phyloP scores from a whole-genome alignment of 176 grass and related monocot genomes.

The Hordeum vulgare region MorexV3_pseudomolecules_assembly NC_058518.1:495027973-495028472 shows the following conservation, averaged over 20 bases:
- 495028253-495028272: neutral
- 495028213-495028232: neutral
- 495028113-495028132: neutral
- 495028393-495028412: neutral
- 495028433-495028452: neutral
- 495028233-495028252: neutral
- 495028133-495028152: neutral
- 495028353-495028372: neutral
- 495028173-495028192: neutral
- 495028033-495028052: neutral
- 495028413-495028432: neutral
- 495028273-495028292: neutral
- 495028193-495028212: neutral
- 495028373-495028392: neutral
- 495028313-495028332: neutral
- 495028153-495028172: neutral
- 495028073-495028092: neutral
- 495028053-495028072: neutral
- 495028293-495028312: neutral
- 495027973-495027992: neutral
- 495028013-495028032: conserved; percentile 11
- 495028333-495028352: neutral
- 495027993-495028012: conserved; percentile 8
- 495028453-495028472: neutral
- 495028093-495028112: neutral